Conservation (phyloP, 2,329 filamentous ascomycete genomes). For the Hymenoscyphus fraxineus region DNA sequence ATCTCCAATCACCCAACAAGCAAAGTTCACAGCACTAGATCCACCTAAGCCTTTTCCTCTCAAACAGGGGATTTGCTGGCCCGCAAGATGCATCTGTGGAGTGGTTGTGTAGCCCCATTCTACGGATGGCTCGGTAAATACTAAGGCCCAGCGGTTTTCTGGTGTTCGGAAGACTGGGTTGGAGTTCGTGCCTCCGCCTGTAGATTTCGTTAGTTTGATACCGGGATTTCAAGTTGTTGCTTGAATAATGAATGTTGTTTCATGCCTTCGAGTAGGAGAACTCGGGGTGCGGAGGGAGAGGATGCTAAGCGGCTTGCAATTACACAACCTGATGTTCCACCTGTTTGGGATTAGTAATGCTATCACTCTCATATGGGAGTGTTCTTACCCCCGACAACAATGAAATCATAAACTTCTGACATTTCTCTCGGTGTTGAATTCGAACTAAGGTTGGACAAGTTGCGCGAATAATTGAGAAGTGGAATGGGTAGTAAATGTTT, state of each 20-base stretch:
- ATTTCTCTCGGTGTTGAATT: not conserved
- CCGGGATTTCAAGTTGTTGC: not conserved
- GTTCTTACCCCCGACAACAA: slow-evolving; percentile 26
- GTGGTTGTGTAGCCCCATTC: slow-evolving; percentile 31
- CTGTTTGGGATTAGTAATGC: slow-evolving; percentile 34
- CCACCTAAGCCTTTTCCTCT: slow-evolving; percentile 40
- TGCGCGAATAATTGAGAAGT: not conserved
- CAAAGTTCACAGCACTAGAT: slow-evolving; percentile 39
- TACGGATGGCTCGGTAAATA: slow-evolving; percentile 37
- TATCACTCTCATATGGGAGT: not conserved
- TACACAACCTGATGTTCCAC: slow-evolving; percentile 56
- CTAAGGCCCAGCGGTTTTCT: slow-evolving; percentile 51
- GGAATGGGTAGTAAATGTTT: not conserved
- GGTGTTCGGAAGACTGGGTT: slow-evolving; percentile 45
- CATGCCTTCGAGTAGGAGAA: slow-evolving; percentile 55
- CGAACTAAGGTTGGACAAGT: too few relatives aligned
- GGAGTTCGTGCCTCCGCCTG: slow-evolving; percentile 46
- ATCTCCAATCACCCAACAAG: slow-evolving; percentile 50
- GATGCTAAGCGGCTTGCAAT: slow-evolving; percentile 51
- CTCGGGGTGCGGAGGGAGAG: slow-evolving; percentile 43
- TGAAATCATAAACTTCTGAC: slow-evolving; percentile 17
- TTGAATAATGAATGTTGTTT: not conserved
- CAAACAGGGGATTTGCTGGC: slow-evolving; percentile 31
- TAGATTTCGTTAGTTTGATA: not conserved
- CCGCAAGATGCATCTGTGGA: slow-evolving; percentile 27